Conservation (phyloP, 1,284 basidiomycete genomes). For the Anthracocystis panici-leucophaei region DNA sequence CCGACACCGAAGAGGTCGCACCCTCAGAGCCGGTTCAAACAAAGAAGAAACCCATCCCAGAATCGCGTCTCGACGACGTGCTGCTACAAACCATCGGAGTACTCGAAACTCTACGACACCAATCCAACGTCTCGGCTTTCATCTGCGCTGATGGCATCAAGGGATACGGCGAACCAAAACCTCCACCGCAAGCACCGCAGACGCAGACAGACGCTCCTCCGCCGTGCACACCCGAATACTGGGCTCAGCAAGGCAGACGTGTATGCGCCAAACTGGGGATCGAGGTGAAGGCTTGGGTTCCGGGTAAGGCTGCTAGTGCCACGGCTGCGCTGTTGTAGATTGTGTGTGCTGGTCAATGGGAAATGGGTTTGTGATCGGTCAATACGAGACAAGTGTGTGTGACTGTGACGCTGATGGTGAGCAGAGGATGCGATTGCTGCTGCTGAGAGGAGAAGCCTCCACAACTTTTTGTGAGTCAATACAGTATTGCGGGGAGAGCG, state of each 20-base stretch:
- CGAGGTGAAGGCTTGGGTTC: conserved; percentile 33
- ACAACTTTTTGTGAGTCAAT: too few species aligned
- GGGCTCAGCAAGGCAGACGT: conserved; percentile 28
- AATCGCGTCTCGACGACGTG: conserved; percentile 52
- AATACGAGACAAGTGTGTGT: neutral
- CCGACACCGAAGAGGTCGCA: neutral
- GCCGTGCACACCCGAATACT: conserved; percentile 33
- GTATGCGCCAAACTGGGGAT: conserved; percentile 39
- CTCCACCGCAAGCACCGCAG: too few species aligned
- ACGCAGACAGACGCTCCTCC: neutral
- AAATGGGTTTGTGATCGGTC: neutral
- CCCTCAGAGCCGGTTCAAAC: neutral
- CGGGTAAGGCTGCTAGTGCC: conserved; percentile 22
- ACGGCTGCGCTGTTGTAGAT: conserved; percentile 22
- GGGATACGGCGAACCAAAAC: conserved; percentile 25
- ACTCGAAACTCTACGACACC: conserved; percentile 56
- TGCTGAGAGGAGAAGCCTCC: too few species aligned
- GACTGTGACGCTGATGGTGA: too few species aligned
- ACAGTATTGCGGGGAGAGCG: too few species aligned
- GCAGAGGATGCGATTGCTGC: too few species aligned
- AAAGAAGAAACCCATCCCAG: conserved; percentile 26
- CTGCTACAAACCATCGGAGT: conserved; percentile 65
- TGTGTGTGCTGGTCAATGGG: neutral
- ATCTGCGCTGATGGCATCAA: conserved; percentile 49
- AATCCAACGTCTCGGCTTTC: conserved; percentile 56